Conservation (phyloP, 768 basidiomycete species). For the Gloeopeniophorella convolvens region DNA sequence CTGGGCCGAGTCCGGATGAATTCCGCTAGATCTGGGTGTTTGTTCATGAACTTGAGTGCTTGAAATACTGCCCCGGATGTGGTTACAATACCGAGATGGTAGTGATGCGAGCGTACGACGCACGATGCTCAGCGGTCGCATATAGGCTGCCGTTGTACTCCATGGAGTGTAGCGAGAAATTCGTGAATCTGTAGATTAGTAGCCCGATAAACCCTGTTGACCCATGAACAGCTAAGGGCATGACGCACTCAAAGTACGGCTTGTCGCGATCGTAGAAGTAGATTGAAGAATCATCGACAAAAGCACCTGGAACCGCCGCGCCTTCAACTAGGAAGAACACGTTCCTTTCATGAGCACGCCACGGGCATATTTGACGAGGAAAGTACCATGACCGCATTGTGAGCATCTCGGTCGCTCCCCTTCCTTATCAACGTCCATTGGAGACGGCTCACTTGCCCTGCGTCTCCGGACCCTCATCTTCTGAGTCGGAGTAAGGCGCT, state of each 20-base stretch:
- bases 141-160: conserved; percentile 10
- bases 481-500: neutral
- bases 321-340: no score
- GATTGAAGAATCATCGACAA: conserved; percentile 5
- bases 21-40: conserved; percentile 5
- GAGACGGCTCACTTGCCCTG: conserved; percentile 7
- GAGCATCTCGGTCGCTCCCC: conserved; percentile 5
- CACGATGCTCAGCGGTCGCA: conserved; percentile 19
- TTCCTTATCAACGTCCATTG: conserved; percentile 13
- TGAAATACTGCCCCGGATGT: conserved; percentile 12
- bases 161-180: conserved; percentile 16
- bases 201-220: neutral
- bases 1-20: conserved; percentile 15
- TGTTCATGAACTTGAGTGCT: conserved; percentile 15
- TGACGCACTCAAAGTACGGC: conserved; percentile 9
- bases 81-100: neutral
- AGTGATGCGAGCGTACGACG: neutral
- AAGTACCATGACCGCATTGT: neutral
- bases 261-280: conserved; percentile 12
- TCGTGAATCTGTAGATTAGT: conserved; percentile 14
- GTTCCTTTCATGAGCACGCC: neutral
- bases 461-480: neutral
- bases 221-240: neutral
- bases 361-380: neutral
- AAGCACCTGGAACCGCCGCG: neutral